Base-by-base conservation (phyloP, 495 filamentous ascomycete species). In the Penicillium taxi region DNA sequence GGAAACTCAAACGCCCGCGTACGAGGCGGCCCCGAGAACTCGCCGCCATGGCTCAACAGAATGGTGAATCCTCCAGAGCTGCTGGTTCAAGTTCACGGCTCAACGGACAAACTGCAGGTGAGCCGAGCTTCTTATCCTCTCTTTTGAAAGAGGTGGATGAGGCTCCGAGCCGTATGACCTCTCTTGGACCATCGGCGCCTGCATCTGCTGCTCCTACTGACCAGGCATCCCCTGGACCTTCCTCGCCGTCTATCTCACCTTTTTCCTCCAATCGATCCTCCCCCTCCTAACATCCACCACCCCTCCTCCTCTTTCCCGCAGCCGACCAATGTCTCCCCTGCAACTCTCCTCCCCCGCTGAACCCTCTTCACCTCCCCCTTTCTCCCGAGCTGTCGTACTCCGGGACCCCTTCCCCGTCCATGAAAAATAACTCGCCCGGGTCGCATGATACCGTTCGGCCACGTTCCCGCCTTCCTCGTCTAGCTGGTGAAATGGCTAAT, bases 121-220 rank as follows among this genome's bases (percentile, higher is more conserved):
- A 70, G 26, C 73, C 76, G 39, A 67, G 76, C 58, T 94, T 95
- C 58, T 61, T 95, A 3, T 80, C 84, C 25, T 87, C 86, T 0
- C 68, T 96, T 9, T 63, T 96, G 32, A 83, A 82, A 47, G 88
- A 96, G 51, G 87, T 96, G 0, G 86, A 93, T 58, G 77, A 76
- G 47, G 78, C 82, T 2, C 59, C 78, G 1, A 74, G 75, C 21
- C 75, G 76, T 32, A 66, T 55, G 11, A 56, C 72, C 18, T 66
- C 71, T 9, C 59, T 60, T 25, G 63, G 42, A 52, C 67, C 40
- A 48, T 73, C 53, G 46, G 72, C 45, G 48, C 66, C 48, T 36
- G 52, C 54, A 48, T 72, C 50, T 52, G 74, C 52, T 35, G 57
- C 54, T n/a, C 56, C 59, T 9, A 56, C 53, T 38, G 69, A 63